Evolutionary conservation across 2,329 filamentous ascomycete genomes (phyloP), one percentile per base, ranked within the genome.

Genomic region (Monosporascus sp.): DNA sequence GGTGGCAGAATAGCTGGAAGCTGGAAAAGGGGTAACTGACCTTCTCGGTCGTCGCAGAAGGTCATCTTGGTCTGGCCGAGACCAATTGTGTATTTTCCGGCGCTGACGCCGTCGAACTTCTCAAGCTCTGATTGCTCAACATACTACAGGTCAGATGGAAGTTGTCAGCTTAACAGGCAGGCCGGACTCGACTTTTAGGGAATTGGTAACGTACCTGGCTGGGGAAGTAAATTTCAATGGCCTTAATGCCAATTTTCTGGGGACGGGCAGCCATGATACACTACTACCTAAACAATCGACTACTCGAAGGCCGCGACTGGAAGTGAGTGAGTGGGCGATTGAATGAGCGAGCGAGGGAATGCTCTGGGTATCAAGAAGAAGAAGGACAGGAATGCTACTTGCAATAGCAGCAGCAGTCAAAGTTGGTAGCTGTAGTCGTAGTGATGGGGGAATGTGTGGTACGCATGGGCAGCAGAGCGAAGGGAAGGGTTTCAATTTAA

Each of bases 21-120:
- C 31, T 14, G 48, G 55, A 52, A 49, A 46, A 49, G 46, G 51
- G 46, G 54, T 48, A 60, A 72, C 77, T 72, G 71, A 91, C 89
- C 89, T 78, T 94, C 89, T 68, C 88, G 85, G 69, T 94, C 89
- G 74, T 94, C 89, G 72, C 89, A 93, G 76, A 94, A 94, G 79
- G 85, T 86, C 89, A 94, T 94, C 77, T 89, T 90, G 69, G 88
- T 93, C 81, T 94, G 89, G 66, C 89, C 89, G 53, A 94, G 86
- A 72, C 89, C 89, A 75, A 94, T 93, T 67, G 89, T 94, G 80
- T 94, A 94, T 77, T 94, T 94, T 62, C 89, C 89, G 53, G 84
- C 72, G 70, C 82, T 82, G 66, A 90, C 88, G 70, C 88, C 89
- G 82, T 94, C 89, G 74, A 90, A 90, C 74, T 90, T 89, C 73